Evolutionary conservation across 2,329 filamentous ascomycete genomes (phyloP), one percentile per base, ranked within the genome.

Genomic region (Fusarium foetens): DNA sequence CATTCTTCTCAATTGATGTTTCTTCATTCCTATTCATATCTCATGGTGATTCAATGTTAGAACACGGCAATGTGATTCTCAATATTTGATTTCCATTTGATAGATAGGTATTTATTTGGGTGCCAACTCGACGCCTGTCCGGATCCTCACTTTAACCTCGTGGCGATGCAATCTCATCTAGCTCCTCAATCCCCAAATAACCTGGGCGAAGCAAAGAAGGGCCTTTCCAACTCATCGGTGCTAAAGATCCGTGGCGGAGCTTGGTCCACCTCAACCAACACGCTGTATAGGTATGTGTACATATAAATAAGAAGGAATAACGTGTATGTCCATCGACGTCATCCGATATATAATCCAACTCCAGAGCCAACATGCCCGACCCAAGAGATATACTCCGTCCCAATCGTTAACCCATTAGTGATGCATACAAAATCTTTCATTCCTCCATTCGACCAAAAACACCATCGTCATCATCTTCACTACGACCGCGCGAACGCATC

Each of bases 391-490:
- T 77, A 64, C 66, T 73, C 73, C 72, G 63, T 71, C 67, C 72
- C 67, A 63, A 57, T 75, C 70, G 60, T 75, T 73, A 75, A 63
- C 72, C 74, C 63, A 75, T 68, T 74, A 71, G 65, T 72, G 65
- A 71, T 77, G 62, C 73, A 73, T 57, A 66, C 70, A 70, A 74
- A 71, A 72, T 84, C 86, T 96, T 82, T 84, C 86, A 96, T 82
- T 97, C 94, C 83, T 99, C 96, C 95, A 98, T 98, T 75, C 90
- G 90, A 63, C 95, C 95, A 85, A 99, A 99, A 77, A 98, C 93
- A 79, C 95, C 95, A 74, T 98, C 95, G 74, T 98, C 95, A 71
- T 97, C 94, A 76, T 97, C 95, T 76, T 97, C 93, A 81, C 91
- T 92, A 70, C 92, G 89, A 55, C 89, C 88, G 61, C 89, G 87